Percentiles rank a stretch among this genome's conserved stretches.
These are phyloP conservation scores for Amanita pseudoporphyria DNA, from an alignment of 768 basidiomycete genomes.

Conservation along the genomic window DNA sequence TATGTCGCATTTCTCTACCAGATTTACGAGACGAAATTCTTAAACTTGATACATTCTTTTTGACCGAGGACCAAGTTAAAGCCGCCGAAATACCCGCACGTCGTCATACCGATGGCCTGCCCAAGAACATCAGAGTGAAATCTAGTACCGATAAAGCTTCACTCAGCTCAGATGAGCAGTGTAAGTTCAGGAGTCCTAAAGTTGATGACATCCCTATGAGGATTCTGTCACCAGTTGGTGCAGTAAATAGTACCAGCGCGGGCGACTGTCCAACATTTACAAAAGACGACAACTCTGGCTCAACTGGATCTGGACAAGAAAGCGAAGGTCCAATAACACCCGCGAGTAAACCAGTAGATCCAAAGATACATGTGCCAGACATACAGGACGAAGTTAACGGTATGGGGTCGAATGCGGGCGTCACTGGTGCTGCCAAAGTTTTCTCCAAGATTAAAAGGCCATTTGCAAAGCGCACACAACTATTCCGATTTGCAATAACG, in stretches of 20 bases:
- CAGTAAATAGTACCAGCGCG: neutral
- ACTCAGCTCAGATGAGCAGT: slow-evolving; percentile 25
- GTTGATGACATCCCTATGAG: slow-evolving; percentile 6
- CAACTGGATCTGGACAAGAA: slow-evolving; percentile 23
- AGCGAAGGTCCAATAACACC: slow-evolving; percentile 43
- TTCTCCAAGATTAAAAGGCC: slow-evolving; percentile 14
- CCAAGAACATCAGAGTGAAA: slow-evolving; percentile 3
- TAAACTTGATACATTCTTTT: slow-evolving; percentile 50
- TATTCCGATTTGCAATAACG: slow-evolving; percentile 30
- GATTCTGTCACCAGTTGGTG: neutral
- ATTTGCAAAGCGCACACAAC: slow-evolving; percentile 18
- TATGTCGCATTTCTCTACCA: slow-evolving; percentile 48
- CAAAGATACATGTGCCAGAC: slow-evolving; percentile 33
- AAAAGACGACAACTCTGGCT: slow-evolving; percentile 11
- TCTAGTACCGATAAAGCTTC: slow-evolving; percentile 9
- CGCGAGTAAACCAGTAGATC: slow-evolving; percentile 29
- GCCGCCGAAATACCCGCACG: neutral
- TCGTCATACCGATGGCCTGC: neutral
- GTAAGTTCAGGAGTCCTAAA: slow-evolving; percentile 14
- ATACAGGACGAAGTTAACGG: slow-evolving; percentile 26
- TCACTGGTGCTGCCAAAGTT: neutral
- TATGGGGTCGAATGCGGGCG: slow-evolving; percentile 8
- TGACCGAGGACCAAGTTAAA: slow-evolving; percentile 11
- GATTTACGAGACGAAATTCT: slow-evolving; percentile 50
- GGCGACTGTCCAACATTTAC: neutral